Conservation (phyloP, 257 asterid genomes). For the Asclepias syriaca region DNA sequence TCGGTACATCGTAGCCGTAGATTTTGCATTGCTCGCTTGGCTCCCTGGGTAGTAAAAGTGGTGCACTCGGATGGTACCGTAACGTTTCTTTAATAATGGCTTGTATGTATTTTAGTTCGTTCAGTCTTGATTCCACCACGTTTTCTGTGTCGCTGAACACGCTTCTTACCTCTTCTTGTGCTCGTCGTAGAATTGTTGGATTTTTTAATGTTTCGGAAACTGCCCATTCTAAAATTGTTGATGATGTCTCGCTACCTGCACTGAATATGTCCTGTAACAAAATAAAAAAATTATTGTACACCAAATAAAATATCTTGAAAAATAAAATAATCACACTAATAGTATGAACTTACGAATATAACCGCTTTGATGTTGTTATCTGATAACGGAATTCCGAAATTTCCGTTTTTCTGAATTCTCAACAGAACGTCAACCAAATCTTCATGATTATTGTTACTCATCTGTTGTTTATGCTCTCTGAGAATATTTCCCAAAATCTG, state of each 20-base stretch:
- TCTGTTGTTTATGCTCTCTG: constrained; percentile 12
- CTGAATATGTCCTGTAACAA: background rate
- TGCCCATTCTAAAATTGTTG: background rate
- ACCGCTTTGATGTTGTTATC: constrained; percentile 21
- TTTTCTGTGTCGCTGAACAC: background rate
- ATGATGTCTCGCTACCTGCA: constrained; percentile 1
- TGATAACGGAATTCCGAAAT: constrained; percentile 6
- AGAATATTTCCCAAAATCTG: constrained; percentile 14
- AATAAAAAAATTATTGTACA: no score
- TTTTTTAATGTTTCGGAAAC: background rate
- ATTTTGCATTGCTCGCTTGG: background rate
- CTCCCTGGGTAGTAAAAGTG: background rate
- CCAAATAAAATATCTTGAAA: no score
- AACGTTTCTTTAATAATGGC: background rate
- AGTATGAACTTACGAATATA: background rate
- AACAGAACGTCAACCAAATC: constrained; percentile 28
- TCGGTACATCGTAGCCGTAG: background rate
- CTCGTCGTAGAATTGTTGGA: background rate
- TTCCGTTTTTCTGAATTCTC: constrained; percentile 3
- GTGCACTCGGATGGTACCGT: background rate
- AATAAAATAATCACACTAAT: no score
- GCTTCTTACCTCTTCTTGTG: background rate
- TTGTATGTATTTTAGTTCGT: background rate
- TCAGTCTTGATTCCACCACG: background rate
- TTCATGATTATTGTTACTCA: background rate